These are phyloP conservation scores for Plasmodium fragile DNA, from an alignment of 169 alveolate species.

Conservation along the genomic window DNA sequence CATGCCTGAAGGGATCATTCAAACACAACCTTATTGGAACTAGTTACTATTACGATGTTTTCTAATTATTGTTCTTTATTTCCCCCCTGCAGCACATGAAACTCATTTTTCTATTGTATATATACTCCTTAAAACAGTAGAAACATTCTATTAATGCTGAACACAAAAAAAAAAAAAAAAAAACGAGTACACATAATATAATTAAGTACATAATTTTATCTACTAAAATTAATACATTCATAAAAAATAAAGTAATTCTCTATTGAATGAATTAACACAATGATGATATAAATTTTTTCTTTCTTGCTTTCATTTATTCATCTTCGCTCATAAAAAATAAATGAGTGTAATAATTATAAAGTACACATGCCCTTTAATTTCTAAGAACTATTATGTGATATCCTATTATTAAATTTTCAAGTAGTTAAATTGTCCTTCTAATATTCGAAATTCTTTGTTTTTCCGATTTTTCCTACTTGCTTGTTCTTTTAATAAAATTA, in stretches of 20 bases:
- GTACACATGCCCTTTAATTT: neutral
- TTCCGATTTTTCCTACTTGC: neutral
- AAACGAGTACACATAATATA: neutral
- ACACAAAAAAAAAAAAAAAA: neutral
- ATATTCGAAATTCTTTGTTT: neutral
- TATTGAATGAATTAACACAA: neutral
- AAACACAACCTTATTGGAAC: neutral
- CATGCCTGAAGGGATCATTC: neutral
- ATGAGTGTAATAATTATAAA: neutral
- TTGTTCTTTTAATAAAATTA: neutral
- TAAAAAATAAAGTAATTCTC: neutral
- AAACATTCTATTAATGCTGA: neutral
- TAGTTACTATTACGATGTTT: neutral
- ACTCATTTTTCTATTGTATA: neutral
- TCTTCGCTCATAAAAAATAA: neutral
- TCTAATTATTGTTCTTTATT: too few species aligned
- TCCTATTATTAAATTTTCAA: neutral
- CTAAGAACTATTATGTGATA: neutral
- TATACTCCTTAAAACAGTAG: neutral
- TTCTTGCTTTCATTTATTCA: too few species aligned
- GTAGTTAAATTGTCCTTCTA: neutral
- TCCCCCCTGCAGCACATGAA: neutral
- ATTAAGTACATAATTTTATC: neutral
- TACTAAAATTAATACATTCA: too few species aligned
- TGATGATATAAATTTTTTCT: neutral